phyloP scores from a whole-genome alignment of 176 grass and related monocot genomes.

The Olyra latifolia region DNA sequence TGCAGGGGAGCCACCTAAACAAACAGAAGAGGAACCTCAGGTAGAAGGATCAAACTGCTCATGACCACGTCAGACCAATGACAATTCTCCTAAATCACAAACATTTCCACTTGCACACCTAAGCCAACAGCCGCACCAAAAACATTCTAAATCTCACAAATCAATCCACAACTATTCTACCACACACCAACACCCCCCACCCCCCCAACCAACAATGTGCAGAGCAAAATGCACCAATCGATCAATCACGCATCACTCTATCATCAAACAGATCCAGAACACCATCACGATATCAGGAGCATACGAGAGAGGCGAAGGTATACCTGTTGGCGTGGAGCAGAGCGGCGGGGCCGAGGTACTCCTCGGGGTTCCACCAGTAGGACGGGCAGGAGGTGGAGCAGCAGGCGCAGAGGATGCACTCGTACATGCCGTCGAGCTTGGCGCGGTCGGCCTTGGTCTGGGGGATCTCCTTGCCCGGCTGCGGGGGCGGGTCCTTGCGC shows the following conservation, averaged over 20 bases:
- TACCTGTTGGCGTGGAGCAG: constrained; percentile 84
- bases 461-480: constrained; percentile 58
- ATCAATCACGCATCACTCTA: constrained; percentile 8
- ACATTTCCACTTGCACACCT: not conserved
- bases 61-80: not conserved
- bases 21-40: not conserved
- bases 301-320: not conserved
- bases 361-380: constrained; percentile 98
- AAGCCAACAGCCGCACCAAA: not conserved
- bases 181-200: no score
- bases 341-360: constrained; percentile 78
- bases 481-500: constrained; percentile 62
- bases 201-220: no score
- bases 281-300: not conserved
- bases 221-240: not conserved
- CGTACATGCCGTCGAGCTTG: constrained; percentile 94
- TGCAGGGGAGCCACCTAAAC: not conserved
- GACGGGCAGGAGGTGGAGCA: constrained; percentile 87
- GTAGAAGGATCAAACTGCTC: not conserved
- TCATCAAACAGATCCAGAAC: constrained; percentile 32
- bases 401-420: constrained; percentile 94
- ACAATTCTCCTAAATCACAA: not conserved
- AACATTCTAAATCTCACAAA: not conserved
- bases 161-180: not conserved
- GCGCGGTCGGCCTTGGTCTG: constrained; percentile 79